These are phyloP conservation scores for Guillardia theta DNA, from an alignment of 78 protist species.

Conservation along the genomic window DNA sequence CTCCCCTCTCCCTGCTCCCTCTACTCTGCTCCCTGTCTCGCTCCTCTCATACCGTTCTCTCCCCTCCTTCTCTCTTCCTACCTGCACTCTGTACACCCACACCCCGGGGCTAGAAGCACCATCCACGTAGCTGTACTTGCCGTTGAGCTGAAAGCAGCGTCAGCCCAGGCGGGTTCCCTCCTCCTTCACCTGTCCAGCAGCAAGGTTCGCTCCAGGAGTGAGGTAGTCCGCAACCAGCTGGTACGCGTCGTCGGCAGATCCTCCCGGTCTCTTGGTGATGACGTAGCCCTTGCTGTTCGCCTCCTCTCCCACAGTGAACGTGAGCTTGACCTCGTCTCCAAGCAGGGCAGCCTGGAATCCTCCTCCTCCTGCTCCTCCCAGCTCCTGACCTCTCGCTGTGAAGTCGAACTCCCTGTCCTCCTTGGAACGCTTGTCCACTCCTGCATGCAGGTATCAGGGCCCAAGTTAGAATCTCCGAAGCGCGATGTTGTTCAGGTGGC, in stretches of 20 bases:
- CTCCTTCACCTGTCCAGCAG: too few relatives aligned
- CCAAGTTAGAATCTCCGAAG: too few relatives aligned
- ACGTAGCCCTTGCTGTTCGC: neutral
- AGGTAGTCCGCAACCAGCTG: neutral
- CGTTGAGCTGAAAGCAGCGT: too few relatives aligned
- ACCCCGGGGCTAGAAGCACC: neutral
- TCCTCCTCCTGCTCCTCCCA: neutral
- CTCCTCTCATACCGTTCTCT: neutral
- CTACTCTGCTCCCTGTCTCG: neutral
- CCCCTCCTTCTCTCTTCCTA: too few relatives aligned
- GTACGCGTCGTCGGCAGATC: neutral
- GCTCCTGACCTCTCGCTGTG: neutral
- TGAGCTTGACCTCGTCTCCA: neutral
- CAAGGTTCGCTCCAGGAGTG: neutral
- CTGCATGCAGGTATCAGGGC: too few relatives aligned
- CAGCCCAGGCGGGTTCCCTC: too few relatives aligned
- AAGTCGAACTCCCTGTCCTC: neutral
- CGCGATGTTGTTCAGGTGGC: too few relatives aligned
- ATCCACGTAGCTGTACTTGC: slow-evolving; percentile 12
- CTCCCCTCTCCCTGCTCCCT: neutral
- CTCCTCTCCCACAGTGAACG: neutral
- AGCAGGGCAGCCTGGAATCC: neutral
- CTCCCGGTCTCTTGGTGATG: neutral
- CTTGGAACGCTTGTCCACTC: too few relatives aligned
- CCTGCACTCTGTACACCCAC: neutral